Evolutionary conservation across 1,139 yeast species (phyloP), one percentile per base, ranked within the genome.

Genomic region (Scheffersomyces parashehatae): DNA sequence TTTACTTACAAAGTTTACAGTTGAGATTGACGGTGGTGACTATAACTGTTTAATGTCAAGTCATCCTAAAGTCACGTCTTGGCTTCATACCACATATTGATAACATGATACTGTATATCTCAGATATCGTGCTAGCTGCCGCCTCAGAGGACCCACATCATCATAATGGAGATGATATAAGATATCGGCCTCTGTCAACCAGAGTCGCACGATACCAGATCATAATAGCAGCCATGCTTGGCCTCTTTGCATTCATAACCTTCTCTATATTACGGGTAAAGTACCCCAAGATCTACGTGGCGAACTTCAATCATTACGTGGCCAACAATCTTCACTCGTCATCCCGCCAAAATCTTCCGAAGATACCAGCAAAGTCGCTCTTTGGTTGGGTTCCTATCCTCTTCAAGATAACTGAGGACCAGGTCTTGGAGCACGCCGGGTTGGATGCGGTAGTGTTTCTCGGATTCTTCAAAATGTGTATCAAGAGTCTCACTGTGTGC

Each of bases 381-480:
- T 83, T 90, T 55, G 89, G 93, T 1, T 91, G 97, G 97, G 71
- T 91, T 6, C 77, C 83, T 1, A 79, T 82, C 0, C 67, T 91
- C 13, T 81, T 79, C 60, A 65, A 65, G 13, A 81, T 90, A 13
- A 74, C 77, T 24, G 98, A 93, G 55, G 77, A 80, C 30, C 89
- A 90, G 52, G 81, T 93, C 2, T 71, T 93, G 42, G 91, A 88
- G 48, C 85, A 85, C 58, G 97, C 97, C 1, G 99, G 99, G 0
- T 68, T 93, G 36, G 99, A 93, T 66, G 97, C 98, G 0, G 90
- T 80, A 65, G 97, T 91, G 42, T 88, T 85, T 56, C 67, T 88
- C 28, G 85, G 87, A 12, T 88, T 88, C 62, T 89, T 88, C 73
- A 79, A 81, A 50, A 84, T 87, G 83, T 80, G 90, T 33, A 84